Conservation (phyloP, 495 filamentous ascomycete species). For the Corynascus novoguineensis region DNA sequence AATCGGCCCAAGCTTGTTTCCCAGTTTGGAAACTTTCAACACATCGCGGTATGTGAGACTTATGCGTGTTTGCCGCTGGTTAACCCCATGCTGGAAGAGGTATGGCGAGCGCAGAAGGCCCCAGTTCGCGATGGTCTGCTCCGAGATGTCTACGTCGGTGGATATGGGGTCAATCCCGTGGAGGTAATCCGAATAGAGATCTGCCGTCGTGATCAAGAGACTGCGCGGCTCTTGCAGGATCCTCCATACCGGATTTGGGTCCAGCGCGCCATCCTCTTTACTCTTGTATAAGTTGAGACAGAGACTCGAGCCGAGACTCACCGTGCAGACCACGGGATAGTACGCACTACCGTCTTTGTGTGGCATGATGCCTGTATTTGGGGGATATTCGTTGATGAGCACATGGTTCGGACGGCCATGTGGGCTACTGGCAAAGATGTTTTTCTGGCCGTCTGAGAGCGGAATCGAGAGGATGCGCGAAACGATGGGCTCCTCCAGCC, state of each 20-base stretch:
- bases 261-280: slow-evolving; percentile 44
- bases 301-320: slow-evolving; percentile 71
- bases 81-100: slow-evolving; percentile 52
- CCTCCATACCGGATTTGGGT: slow-evolving; percentile 51
- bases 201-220: slow-evolving; percentile 63
- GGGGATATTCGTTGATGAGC: slow-evolving; percentile 84
- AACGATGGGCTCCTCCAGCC: slow-evolving; percentile 68
- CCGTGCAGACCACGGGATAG: slow-evolving; percentile 78
- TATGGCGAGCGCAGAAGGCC: slow-evolving; percentile 57
- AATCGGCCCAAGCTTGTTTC: slow-evolving; percentile 58
- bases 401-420: slow-evolving; percentile 83
- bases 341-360: slow-evolving; percentile 93
- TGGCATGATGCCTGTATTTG: slow-evolving; percentile 90
- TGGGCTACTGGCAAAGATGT: slow-evolving; percentile 65
- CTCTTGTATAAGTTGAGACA: slow-evolving; percentile 76
- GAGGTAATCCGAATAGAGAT: slow-evolving; percentile 65
- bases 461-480: slow-evolving; percentile 55
- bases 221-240: slow-evolving; percentile 86
- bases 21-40: slow-evolving; percentile 72
- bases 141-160: slow-evolving; percentile 55
- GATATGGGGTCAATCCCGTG: slow-evolving; percentile 67
- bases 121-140: slow-evolving; percentile 77
- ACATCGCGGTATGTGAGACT: slow-evolving; percentile 96
- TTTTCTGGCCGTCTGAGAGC: slow-evolving; percentile 27
- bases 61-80: slow-evolving; percentile 60